Base-by-base conservation (phyloP, 163 green algal species). In the Trebouxia gelatinosa region DNA sequence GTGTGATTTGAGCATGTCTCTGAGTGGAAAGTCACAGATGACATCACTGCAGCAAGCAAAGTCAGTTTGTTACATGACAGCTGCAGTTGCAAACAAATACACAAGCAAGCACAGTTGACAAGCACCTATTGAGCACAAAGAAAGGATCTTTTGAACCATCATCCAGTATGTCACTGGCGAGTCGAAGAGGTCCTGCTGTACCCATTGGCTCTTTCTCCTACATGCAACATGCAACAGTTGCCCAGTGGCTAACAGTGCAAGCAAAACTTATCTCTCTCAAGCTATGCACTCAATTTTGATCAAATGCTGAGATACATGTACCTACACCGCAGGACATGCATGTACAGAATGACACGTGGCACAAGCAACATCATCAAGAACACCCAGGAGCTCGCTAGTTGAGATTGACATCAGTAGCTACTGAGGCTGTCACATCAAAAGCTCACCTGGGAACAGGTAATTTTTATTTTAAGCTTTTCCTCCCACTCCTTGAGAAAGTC, bases 151-250 rank as follows among this genome's bases (percentile, higher is more conserved):
- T 92, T 21, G 78, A 85, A 34, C 95, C 94, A 76, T 99, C 93
- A 78, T 97, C 90, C 31, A 99, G 85, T 23, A 96, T 89, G 31
- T 97, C 75, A 1, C 87, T 80, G 0, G 95, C 95, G 37, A 99
- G 85, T 2, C 93, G 95, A 61, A 99, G 85, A 0, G 95, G 95
- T 0, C 95, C 95, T 29, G 95, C 95, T 38, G 95, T 99, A 65
- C 95, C 95, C 95, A 99, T 98, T 0, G 95, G 95, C 87, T 97
- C 95, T 54, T 88, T 93, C 81, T 99, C 95, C 89, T 98, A 92
- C 66, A 80, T 65, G 35, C 34, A 70, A n/a, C n/a, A n/a, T n/a
- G n/a, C n/a, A n/a, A n/a, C n/a, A n/a, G n/a, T n/a, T n/a, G n/a
- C n/a, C n/a, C n/a, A n/a, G n/a, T n/a, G n/a, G n/a, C n/a, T n/a